These are phyloP conservation scores for Rauvolfia tetraphylla DNA, from an alignment of 257 asterid genomes.

Conservation along the genomic window DNA sequence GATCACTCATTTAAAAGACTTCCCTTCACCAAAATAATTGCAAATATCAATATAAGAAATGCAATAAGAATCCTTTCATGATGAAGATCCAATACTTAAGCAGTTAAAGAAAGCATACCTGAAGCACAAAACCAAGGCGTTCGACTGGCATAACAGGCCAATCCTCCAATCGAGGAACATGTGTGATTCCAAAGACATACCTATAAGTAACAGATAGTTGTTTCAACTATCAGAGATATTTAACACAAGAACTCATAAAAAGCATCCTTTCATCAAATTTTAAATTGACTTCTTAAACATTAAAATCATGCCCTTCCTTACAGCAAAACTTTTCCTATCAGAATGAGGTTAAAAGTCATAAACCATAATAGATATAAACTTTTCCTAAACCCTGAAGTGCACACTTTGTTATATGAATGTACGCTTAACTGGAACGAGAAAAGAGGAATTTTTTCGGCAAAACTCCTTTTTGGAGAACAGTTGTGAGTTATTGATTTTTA, in stretches of 20 bases:
- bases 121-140: conserved; percentile 85
- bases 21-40: too few species aligned
- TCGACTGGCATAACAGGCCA: conserved; percentile 99
- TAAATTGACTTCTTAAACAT: neutral
- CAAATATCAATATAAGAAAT: neutral
- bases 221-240: neutral
- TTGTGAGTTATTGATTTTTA: neutral
- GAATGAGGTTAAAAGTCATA: neutral
- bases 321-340: neutral
- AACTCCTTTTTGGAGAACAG: neutral
- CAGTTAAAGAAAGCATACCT: conserved; percentile 39
- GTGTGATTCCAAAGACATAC: conserved; percentile 95
- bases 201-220: conserved; percentile 29
- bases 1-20: neutral
- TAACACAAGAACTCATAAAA: neutral
- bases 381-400: neutral
- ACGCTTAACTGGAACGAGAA: neutral
- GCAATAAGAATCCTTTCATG: neutral
- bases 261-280: neutral
- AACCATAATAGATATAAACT: neutral
- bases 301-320: neutral
- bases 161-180: conserved; percentile 93
- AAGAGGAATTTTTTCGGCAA: too few species aligned
- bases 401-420: neutral
- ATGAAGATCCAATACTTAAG: neutral